Percentiles rank a stretch among this genome's conserved stretches.
Evolutionary conservation across 2,329 filamentous ascomycete species (phyloP).

Genomic region (Dactylellina parvicollis): DNA sequence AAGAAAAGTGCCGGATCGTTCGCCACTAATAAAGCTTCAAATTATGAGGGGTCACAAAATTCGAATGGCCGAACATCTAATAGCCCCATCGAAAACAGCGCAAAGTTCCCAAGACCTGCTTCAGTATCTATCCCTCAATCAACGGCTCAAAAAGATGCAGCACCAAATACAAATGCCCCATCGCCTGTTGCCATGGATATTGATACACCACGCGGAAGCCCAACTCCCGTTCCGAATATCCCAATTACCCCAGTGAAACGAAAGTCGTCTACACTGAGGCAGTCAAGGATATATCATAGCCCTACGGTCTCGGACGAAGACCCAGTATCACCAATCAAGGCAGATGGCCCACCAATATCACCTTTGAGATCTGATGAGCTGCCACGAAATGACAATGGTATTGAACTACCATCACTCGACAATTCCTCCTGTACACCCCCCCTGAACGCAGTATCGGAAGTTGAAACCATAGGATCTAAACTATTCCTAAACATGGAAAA

Average conservation of each 20-base stretch:
- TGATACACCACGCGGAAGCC: conserved; percentile 35
- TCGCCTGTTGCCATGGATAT: conserved; percentile 51
- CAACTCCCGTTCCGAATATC: conserved; percentile 3
- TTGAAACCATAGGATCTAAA: neutral
- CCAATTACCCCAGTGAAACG: conserved; percentile 21
- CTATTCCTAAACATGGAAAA: conserved; percentile 11
- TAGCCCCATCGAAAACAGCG: conserved; percentile 2
- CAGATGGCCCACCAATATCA: conserved; percentile 31
- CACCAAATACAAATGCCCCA: conserved; percentile 10
- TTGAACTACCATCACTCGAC: neutral
- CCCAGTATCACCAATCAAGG: conserved; percentile 39
- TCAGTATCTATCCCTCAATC: neutral
- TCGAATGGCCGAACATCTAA: neutral
- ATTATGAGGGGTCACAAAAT: neutral
- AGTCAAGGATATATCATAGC: conserved; percentile 10
- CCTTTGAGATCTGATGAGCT: conserved; percentile 38
- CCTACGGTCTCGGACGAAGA: conserved; percentile 45
- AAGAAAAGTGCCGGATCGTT: conserved; percentile 34
- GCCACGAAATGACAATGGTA: neutral
- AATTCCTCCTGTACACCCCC: neutral
- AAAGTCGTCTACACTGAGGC: conserved; percentile 17
- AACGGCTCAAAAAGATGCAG: conserved; percentile 2
- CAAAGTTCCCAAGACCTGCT: neutral
- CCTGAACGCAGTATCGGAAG: neutral
- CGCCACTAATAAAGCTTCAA: neutral